Percentiles rank a stretch among this genome's conserved stretches.
phyloP scores from a whole-genome alignment of 306 rosid genomes.

The Rosa chinensis region DNA sequence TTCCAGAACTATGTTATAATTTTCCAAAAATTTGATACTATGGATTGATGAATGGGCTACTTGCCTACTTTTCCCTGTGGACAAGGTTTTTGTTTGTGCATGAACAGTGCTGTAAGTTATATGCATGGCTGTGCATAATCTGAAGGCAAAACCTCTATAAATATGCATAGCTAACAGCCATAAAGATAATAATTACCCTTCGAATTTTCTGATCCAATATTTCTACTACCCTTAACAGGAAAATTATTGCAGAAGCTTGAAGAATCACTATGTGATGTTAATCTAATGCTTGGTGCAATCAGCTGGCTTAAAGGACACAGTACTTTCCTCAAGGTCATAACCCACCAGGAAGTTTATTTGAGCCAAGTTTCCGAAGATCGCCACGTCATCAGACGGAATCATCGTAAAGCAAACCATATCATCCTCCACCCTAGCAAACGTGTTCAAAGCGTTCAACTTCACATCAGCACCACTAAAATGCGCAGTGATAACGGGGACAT shows the following conservation, averaged over 20 bases:
- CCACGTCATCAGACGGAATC: neutral
- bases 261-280: neutral
- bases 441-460: conserved; percentile 30
- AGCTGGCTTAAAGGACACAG: conserved; percentile 41
- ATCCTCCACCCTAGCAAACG: conserved; percentile 30
- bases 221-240: neutral
- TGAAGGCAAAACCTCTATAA: neutral
- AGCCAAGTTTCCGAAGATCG: conserved; percentile 55
- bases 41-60: neutral
- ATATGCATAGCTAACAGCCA: neutral
- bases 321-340: conserved; percentile 36
- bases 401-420: conserved; percentile 41
- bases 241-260: neutral
- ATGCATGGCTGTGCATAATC: neutral
- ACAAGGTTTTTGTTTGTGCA: neutral
- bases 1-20: too few relatives aligned
- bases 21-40: too few relatives aligned
- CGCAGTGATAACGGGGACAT: conserved; percentile 35
- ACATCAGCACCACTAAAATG: conserved; percentile 61
- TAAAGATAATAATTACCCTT: neutral
- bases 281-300: conserved; percentile 34
- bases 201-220: neutral
- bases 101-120: neutral
- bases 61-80: neutral
- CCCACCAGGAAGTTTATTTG: conserved; percentile 49